Base-by-base conservation (phyloP, 306 rosid species). In the Inga laurina region DNA sequence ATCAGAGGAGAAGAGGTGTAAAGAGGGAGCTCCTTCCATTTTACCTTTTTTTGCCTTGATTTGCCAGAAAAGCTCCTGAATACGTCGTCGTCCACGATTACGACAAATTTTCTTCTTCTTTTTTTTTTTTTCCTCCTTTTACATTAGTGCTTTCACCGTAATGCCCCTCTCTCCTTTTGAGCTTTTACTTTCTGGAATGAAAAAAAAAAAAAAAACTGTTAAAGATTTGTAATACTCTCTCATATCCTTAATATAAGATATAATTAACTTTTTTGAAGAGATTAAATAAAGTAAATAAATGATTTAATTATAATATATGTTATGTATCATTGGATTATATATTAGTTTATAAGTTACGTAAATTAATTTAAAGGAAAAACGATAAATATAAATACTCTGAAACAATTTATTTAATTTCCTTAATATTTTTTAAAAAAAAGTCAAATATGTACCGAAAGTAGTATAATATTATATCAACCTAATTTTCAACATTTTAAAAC, bases 91-190 rank as follows among this genome's bases (percentile, higher is more conserved):
- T 48, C 85, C 66, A 30, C 70, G 65, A 64, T 75, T 79, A 66
- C 87, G 93, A 90, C 93, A 82, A 87, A 75, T 69, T 30, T 67
- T 59, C 21, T 74, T 45, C 51, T 24, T 74, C 39, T 37, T 62
- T 67, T 81, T 49, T 74, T 79, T 44, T 65, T 57, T 2, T 4
- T 12, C 0, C 13, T 22, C 14, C 30, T 65, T 16, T 14, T 51
- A 1, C 14, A 1, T 21, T 0, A 2, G 0, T 19, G 66, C 30
- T 75, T 43, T 90, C 79, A 82, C 92, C 72, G 70, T 76, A 52
- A 79, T 79, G 43, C 35, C 88, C 92, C 85, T 85, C 6, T 35
- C 72, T 75, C 10, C 6, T 9, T 77, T 65, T 14, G 13, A 21
- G 18, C 13, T 19, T 48, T 56, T 73, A 8, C 13, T 9, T 22